Conservation (phyloP, 2,329 filamentous ascomycete genomes). For the Aspergillus novofumigatus region DNA sequence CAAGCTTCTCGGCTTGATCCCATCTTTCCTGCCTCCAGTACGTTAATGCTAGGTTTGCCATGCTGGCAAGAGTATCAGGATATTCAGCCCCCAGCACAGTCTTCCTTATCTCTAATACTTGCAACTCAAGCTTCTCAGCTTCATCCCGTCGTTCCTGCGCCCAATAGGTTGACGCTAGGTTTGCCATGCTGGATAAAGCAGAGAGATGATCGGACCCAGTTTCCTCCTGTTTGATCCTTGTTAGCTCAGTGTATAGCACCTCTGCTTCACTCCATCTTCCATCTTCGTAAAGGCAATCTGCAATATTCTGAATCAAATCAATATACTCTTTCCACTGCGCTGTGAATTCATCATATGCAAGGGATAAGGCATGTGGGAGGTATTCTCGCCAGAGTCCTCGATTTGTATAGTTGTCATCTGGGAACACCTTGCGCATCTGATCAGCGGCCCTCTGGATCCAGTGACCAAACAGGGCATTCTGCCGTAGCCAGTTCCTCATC, state of each 20-base stretch:
- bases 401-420: neutral
- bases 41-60: neutral
- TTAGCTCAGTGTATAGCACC: neutral
- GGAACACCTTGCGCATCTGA: neutral
- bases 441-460: neutral
- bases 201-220: neutral
- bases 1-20: constrained; percentile 15
- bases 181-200: constrained; percentile 6
- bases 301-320: neutral
- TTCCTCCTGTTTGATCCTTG: constrained; percentile 14
- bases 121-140: no score
- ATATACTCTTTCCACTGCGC: neutral
- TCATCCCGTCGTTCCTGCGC: neutral
- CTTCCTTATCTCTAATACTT: no score
- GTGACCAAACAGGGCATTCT: neutral
- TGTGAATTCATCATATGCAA: constrained; percentile 6
- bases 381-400: neutral
- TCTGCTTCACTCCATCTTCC: neutral
- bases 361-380: neutral
- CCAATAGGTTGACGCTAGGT: constrained; percentile 1
- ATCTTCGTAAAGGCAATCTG: neutral
- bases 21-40: constrained; percentile 7
- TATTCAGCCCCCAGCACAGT: no score
- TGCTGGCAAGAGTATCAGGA: no score
- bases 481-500: neutral